A percentile compares a stretch with the other conserved stretches of the same genome.
These are phyloP conservation scores for Vigna trinervia DNA, from an alignment of 306 rosid genomes.

Conservation along the genomic window DNA sequence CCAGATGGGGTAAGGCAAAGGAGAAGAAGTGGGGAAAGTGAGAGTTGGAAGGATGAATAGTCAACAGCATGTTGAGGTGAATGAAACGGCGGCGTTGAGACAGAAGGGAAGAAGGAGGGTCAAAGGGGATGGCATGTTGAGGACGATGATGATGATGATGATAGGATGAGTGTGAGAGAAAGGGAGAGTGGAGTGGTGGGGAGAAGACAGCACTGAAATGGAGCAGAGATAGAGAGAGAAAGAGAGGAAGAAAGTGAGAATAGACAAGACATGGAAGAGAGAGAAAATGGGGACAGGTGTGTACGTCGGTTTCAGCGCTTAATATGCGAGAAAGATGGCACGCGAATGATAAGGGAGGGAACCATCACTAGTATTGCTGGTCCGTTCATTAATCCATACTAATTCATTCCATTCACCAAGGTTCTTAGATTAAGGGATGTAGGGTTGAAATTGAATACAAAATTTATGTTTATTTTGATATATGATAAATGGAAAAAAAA, in stretches of 20 bases:
- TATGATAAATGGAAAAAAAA: no score
- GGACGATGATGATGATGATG: not conserved
- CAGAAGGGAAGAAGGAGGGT: not conserved
- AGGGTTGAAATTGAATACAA: no score
- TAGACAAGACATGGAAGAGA: constrained; percentile 42
- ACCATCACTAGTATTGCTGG: no score
- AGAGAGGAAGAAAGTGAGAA: constrained; percentile 37
- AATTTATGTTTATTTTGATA: no score
- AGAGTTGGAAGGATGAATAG: not conserved
- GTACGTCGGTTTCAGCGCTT: constrained; percentile 59
- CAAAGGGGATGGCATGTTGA: not conserved
- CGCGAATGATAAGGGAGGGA: constrained; percentile 19
- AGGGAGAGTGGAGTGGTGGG: not conserved
- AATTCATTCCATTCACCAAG: no score
- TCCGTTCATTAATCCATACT: no score
- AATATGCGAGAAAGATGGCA: constrained; percentile 38
- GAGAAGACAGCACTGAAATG: constrained; percentile 42
- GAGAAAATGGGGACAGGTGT: constrained; percentile 7
- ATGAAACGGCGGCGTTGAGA: not conserved
- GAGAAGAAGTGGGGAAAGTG: not conserved
- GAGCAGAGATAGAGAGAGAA: constrained; percentile 13
- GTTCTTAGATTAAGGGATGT: no score
- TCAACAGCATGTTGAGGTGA: constrained; percentile 37
- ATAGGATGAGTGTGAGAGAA: not conserved
- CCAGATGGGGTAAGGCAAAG: not conserved